A percentile compares a stretch with the other conserved stretches of the same genome.
Evolutionary conservation across 495 filamentous ascomycete species (phyloP).

Genomic region (Gamarada debralockiae): DNA sequence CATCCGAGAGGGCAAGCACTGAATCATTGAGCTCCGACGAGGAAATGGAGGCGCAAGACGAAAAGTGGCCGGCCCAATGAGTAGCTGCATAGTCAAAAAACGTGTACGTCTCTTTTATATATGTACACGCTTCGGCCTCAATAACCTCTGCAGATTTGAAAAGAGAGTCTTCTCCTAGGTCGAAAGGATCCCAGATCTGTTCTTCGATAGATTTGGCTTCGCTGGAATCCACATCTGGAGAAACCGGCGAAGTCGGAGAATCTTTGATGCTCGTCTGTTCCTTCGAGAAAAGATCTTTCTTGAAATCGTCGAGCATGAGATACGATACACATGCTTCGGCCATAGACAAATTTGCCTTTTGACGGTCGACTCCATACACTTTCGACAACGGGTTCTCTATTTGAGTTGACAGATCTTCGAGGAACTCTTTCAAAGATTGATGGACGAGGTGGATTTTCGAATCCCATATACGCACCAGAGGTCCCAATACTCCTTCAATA

Average conservation of each 20-base stretch:
- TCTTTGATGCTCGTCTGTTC: background rate
- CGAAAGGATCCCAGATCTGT: conserved; percentile 6
- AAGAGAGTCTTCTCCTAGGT: conserved; percentile 8
- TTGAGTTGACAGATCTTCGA: conserved; percentile 6
- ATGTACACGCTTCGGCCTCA: conserved; percentile 5
- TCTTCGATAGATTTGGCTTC: background rate
- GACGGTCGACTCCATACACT: conserved; percentile 1
- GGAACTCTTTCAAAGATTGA: conserved; percentile 24
- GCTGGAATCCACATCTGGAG: background rate
- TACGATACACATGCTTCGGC: conserved; percentile 20
- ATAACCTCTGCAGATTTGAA: conserved; percentile 5
- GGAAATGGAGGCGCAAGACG: background rate
- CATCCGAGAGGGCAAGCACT: conserved; percentile 9
- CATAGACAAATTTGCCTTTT: background rate
- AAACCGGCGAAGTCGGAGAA: background rate
- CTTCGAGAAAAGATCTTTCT: conserved; percentile 12
- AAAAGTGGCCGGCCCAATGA: conserved; percentile 24
- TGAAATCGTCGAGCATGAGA: conserved; percentile 21
- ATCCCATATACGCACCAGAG: conserved; percentile 20
- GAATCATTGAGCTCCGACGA: conserved; percentile 1
- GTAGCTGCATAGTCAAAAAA: conserved; percentile 20
- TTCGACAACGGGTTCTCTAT: conserved; percentile 1
- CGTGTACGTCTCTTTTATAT: conserved; percentile 1
- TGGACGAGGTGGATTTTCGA: conserved; percentile 18
- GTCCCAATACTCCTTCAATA: conserved; percentile 19